Percentiles rank a stretch among this genome's conserved stretches.
These are phyloP conservation scores for Sisymbrium irio DNA, from an alignment of 345 rosid species.

Conservation along the genomic window DNA sequence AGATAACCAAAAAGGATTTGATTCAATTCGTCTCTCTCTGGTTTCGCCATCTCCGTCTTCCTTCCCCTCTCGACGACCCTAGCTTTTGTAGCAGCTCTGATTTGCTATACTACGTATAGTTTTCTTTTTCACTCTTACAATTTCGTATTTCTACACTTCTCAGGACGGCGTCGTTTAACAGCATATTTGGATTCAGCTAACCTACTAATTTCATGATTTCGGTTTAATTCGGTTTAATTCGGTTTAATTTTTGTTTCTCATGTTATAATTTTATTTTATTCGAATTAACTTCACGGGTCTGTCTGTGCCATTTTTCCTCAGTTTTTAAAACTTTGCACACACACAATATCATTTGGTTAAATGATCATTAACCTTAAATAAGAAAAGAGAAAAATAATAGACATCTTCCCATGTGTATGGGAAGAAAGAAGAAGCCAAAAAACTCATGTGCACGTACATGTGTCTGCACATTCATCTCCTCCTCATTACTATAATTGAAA, in stretches of 20 bases:
- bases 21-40: slow-evolving; percentile 47
- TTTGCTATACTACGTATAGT: neutral
- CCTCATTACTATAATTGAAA: neutral
- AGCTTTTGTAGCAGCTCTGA: neutral
- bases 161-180: neutral
- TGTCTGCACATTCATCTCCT: neutral
- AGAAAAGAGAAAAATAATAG: neutral
- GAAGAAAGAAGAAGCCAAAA: slow-evolving; percentile 1
- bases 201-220: too few relatives aligned
- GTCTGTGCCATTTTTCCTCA: too few relatives aligned
- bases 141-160: neutral
- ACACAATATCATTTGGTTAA: neutral
- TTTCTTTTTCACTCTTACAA: neutral
- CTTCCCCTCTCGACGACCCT: neutral
- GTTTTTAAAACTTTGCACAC: too few relatives aligned
- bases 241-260: too few relatives aligned
- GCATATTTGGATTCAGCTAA: too few relatives aligned
- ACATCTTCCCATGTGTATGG: neutral
- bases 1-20: slow-evolving; percentile 47
- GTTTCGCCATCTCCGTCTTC: slow-evolving; percentile 46
- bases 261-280: too few relatives aligned
- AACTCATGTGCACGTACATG: slow-evolving; percentile 10
- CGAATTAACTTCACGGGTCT: too few relatives aligned
- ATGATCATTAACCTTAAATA: slow-evolving; percentile 3
- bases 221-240: too few relatives aligned